Base-by-base conservation (phyloP, 768 basidiomycete genomes). In the Cubamyces lactineus region DNA sequence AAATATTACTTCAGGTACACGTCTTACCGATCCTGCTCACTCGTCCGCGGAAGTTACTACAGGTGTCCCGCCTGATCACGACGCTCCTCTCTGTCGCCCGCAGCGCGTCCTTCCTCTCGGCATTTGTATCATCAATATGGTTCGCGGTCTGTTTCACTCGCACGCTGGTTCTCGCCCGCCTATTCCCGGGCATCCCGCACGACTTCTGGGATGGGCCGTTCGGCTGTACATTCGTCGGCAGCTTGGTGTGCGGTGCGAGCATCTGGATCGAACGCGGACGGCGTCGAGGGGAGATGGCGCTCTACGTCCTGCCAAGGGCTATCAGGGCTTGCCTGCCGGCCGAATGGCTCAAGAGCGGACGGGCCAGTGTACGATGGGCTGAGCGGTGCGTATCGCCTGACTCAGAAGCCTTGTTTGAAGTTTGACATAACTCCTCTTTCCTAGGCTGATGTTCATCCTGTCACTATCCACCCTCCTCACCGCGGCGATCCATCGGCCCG, bases 181-280 rank as follows among this genome's bases (percentile, higher is more conserved):
- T 86, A 8, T 79, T 92, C 41, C 89, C 88, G 0, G 76, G 71
- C 40, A 78, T 93, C 50, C 87, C 91, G 16, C 89, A 93, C 65
- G 83, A 93, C 59, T 83, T 88, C 61, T 91, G 88, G 84, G 91
- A 93, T 68, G 89, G 91, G 0, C 87, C 91, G 1, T 81, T 79
- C 59, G 91, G 91, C 0, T 82, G 87, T 62, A 74, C 87, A 30
- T 73, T 92, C 61, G 81, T 78, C 3, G 91, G 88, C 21, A 88
- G 87, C 62, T 71, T 93, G 45, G 74, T 81, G 17, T 92, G 91
- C 63, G 91, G 91, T 4, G 77, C 80, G 58, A 91, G 89, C 57
- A 91, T 93, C 45, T 91, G 86, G 84, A 81, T 92, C 26, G 91
- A 93, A 70, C 85, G 87, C 61, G 86, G 85, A 2, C 77, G 78